phyloP scores from a whole-genome alignment of 2,329 filamentous ascomycete species.

The Stagonosporopsis chrysanthemi region DNA sequence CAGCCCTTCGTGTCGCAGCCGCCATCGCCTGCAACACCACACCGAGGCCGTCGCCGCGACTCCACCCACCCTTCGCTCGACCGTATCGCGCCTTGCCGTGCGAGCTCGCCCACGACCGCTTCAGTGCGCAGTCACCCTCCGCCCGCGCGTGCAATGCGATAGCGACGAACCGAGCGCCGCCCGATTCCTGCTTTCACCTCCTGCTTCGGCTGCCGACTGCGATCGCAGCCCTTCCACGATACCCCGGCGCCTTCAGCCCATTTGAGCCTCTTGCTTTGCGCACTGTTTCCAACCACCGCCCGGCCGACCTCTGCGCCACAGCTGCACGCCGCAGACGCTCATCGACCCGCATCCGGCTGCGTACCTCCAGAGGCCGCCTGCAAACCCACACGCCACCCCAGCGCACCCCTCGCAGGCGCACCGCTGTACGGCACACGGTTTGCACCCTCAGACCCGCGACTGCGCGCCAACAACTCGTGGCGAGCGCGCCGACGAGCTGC shows the following conservation, averaged over 20 bases:
- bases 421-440: not conserved
- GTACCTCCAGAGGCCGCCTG: not conserved
- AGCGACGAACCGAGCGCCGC: conserved; percentile 19
- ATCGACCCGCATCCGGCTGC: not conserved
- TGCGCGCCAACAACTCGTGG: conserved; percentile 26
- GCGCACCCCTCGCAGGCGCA: not conserved
- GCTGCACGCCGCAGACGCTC: not conserved
- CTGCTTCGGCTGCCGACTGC: not conserved
- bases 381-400: not conserved
- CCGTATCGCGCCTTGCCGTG: conserved; percentile 9
- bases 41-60: conserved; percentile 13
- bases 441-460: not conserved
- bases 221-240: conserved; percentile 21
- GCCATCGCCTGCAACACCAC: conserved; percentile 11
- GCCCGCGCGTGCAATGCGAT: conserved; percentile 5
- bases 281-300: not conserved
- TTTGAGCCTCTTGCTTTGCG: conserved; percentile 6
- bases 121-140: conserved; percentile 15
- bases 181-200: conserved; percentile 6
- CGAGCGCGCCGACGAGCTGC: conserved; percentile 42
- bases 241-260: conserved; percentile 9
- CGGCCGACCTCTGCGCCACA: not conserved
- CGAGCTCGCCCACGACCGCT: conserved; percentile 20
- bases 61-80: not conserved
- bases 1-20: conserved; percentile 6